Percentiles rank a stretch among this genome's conserved stretches.
Conservation (phyloP, 2,329 filamentous ascomycete species). For the Fonsecaea pedrosoi region DNA sequence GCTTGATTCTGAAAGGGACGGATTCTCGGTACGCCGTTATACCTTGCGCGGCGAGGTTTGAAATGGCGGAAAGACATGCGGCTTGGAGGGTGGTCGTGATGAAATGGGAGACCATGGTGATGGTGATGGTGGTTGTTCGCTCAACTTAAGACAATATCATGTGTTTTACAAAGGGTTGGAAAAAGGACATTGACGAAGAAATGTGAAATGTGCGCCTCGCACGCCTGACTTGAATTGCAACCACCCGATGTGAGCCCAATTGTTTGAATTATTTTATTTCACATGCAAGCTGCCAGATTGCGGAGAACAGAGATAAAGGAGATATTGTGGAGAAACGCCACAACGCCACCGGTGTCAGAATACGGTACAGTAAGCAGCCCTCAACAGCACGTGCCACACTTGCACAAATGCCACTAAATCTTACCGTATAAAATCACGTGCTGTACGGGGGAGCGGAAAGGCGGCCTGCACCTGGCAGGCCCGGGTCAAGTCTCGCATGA, state of each 20-base stretch:
- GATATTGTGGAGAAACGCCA: neutral
- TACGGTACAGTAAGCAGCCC: neutral
- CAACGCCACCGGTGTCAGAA: neutral
- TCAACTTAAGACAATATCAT: neutral
- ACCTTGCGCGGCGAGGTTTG: slow-evolving; percentile 75
- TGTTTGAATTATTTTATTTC: neutral
- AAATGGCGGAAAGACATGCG: slow-evolving; percentile 68
- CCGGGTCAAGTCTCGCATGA: neutral
- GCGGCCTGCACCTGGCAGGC: neutral
- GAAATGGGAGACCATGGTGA: slow-evolving; percentile 47
- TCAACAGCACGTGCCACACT: neutral
- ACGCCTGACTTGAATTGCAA: neutral
- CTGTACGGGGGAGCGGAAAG: neutral
- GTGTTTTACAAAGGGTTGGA: neutral
- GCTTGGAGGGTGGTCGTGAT: slow-evolving; percentile 70
- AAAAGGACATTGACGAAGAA: neutral
- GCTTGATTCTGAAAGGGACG: slow-evolving; percentile 59
- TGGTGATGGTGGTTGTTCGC: neutral
- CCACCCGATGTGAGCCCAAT: neutral
- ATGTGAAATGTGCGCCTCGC: too few species aligned
- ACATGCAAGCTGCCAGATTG: slow-evolving; percentile 5
- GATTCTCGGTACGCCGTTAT: slow-evolving; percentile 64
- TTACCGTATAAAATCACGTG: neutral
- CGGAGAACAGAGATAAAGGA: neutral
- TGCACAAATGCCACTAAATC: neutral